phyloP scores from a whole-genome alignment of 306 rosid genomes.

The Sicyos baderoa region DNA sequence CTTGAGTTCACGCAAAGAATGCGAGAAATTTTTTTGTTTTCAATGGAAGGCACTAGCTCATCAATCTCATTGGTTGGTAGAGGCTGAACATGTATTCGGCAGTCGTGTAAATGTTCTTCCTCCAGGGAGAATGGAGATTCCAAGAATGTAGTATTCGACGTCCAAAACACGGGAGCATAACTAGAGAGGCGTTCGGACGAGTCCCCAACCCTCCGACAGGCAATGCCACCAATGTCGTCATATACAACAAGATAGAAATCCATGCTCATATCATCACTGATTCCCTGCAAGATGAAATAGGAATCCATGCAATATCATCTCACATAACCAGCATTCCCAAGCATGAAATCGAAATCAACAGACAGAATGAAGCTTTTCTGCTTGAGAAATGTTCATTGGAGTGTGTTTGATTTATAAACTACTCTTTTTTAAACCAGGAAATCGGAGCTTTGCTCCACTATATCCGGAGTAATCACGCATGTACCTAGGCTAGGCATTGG shows the following conservation, averaged over 20 bases:
- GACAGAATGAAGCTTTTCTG: not conserved
- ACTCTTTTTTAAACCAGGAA: too few relatives aligned
- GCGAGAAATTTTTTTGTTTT: constrained; percentile 39
- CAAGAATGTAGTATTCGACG: constrained; percentile 39
- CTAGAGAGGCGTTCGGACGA: constrained; percentile 33
- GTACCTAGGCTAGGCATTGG: too few relatives aligned
- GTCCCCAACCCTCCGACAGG: constrained; percentile 68
- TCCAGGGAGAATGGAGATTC: constrained; percentile 62
- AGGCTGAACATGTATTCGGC: constrained; percentile 64
- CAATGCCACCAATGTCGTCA: constrained; percentile 80
- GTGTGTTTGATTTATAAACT: not conserved
- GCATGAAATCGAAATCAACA: not conserved
- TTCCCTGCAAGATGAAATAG: constrained; percentile 57
- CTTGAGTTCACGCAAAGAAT: constrained; percentile 65
- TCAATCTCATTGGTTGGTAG: constrained; percentile 30
- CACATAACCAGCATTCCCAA: constrained; percentile 5
- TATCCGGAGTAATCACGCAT: too few relatives aligned
- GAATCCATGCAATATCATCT: not conserved
- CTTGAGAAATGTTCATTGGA: not conserved
- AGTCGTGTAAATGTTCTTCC: constrained; percentile 54
- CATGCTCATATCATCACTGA: constrained; percentile 62
- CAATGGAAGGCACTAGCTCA: constrained; percentile 30
- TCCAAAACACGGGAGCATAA: constrained; percentile 62
- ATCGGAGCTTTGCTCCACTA: too few relatives aligned
- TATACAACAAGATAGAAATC: constrained; percentile 73